Evolutionary conservation across 257 asterid genomes (phyloP), one percentile per base, ranked within the genome.

Genomic region (Ophiorrhiza pumila): DNA sequence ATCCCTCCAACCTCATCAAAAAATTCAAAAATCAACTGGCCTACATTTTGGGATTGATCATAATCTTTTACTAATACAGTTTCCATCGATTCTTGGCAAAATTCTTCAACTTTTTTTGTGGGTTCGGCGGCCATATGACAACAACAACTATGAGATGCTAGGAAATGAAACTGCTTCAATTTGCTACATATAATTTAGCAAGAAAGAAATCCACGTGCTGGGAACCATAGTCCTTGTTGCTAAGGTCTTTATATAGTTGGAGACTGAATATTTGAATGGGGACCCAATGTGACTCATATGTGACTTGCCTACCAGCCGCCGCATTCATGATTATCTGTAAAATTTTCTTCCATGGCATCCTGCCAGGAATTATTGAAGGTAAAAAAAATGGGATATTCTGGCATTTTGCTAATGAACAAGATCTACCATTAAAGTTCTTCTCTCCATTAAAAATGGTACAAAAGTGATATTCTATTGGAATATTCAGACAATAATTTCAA

Each of bases 11-110:
- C 47, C 45, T 71, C 76, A 62, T 71, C 76, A 45, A 59, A 71
- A 47, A 71, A 71, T 5, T 43, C 47, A 18, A 71, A 71, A 45
- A 71, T 71, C 76, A 71, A 43, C 14, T 71, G 58, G 13, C 29
- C 43, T 7, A n/a, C 69, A 41, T 62, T 20, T 18, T 23, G 55
- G 55, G 59, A 31, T 15, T n/a, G n/a, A n/a, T 52, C 63, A 7
- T 52, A n/a, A 23, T 0, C n/a, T n/a, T n/a, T n/a, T n/a, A n/a
- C n/a, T n/a, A n/a, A n/a, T n/a, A n/a, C n/a, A n/a, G n/a, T 41
- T 5, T 39, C 22, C 52, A 35, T 35, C 2, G 46, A 11, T 11
- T n/a, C 52, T 64, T n/a, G 34, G 11, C 34, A 20, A 41, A 10
- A 13, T 27, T 4, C 34, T 63, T 22, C 50, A 27, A 25, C 53